These are phyloP conservation scores for Cardiospermum halicacabum DNA, from an alignment of 345 rosid genomes.

Conservation along the genomic window DNA sequence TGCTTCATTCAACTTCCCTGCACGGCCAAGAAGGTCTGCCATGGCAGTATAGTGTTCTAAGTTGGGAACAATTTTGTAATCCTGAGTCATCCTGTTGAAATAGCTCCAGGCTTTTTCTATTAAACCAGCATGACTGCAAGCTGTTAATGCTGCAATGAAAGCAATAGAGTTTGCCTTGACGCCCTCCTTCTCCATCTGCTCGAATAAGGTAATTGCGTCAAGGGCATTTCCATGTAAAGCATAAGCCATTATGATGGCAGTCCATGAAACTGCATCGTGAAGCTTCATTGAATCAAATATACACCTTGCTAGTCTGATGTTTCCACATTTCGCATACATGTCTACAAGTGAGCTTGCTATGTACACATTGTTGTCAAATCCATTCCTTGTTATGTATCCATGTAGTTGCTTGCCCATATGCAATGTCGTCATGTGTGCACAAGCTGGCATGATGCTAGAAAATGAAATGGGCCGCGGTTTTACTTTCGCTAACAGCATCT, in stretches of 20 bases:
- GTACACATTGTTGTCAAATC: conserved; percentile 50
- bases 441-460: conserved; percentile 80
- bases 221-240: conserved; percentile 72
- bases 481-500: conserved; percentile 51
- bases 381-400: conserved; percentile 50
- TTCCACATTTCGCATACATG: conserved; percentile 90
- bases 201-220: conserved; percentile 68
- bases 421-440: conserved; percentile 65
- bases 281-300: conserved; percentile 55
- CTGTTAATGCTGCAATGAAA: conserved; percentile 71
- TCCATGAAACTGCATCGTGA: conserved; percentile 86
- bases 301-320: conserved; percentile 50
- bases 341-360: conserved; percentile 81
- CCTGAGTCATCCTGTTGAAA: conserved; percentile 52
- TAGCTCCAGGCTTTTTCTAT: conserved; percentile 53
- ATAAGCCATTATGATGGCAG: conserved; percentile 78
- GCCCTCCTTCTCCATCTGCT: conserved; percentile 63
- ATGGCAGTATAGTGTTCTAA: conserved; percentile 83
- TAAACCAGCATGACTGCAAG: conserved; percentile 85
- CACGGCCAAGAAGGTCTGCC: conserved; percentile 84
- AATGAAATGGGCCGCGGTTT: conserved; percentile 59
- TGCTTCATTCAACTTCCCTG: conserved; percentile 85
- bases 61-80: conserved; percentile 52
- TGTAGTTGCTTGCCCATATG: conserved; percentile 85
- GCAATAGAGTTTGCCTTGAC: conserved; percentile 65